These are phyloP conservation scores for Megacollybia marginata DNA, from an alignment of 768 basidiomycete genomes.

Conservation along the genomic window DNA sequence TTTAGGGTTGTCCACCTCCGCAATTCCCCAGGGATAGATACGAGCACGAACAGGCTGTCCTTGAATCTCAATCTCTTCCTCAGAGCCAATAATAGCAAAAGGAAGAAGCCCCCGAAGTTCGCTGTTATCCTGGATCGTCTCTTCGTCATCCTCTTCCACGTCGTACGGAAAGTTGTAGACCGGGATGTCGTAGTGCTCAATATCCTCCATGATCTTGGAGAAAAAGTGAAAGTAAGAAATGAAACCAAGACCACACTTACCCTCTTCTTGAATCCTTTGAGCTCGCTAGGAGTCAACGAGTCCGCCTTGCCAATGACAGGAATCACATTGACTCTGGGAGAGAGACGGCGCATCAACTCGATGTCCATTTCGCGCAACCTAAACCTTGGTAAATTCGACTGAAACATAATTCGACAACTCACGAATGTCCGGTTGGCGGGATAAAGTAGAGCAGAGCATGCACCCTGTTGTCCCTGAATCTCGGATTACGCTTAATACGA, in stretches of 20 bases:
- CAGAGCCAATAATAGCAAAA: constrained; percentile 95
- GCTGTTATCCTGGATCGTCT: constrained; percentile 95
- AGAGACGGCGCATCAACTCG: constrained; percentile 96
- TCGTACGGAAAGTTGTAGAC: constrained; percentile 99
- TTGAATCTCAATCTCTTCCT: constrained; percentile 92
- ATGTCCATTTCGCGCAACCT: constrained; percentile 98
- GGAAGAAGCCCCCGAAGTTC: constrained; percentile 92
- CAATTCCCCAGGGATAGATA: constrained; percentile 98
- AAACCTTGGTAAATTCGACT: constrained; percentile 1
- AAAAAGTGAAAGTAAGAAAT: constrained; percentile 1
- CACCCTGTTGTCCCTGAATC: constrained; percentile 96
- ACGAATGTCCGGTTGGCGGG: constrained; percentile 97
- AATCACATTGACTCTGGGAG: constrained; percentile 97
- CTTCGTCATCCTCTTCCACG: constrained; percentile 98
- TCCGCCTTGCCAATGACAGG: constrained; percentile 97
- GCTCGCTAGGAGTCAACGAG: constrained; percentile 86
- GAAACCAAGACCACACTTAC: constrained; percentile 27
- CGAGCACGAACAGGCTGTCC: constrained; percentile 89
- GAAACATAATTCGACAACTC: constrained; percentile 25
- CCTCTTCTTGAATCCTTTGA: constrained; percentile 93
- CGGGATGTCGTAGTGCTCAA: constrained; percentile 96
- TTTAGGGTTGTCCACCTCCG: constrained; percentile 98
- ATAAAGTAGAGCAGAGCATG: constrained; percentile 98
- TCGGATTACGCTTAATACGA: constrained; percentile 98
- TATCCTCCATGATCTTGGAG: constrained; percentile 95